Percentiles rank a stretch among this genome's conserved stretches.
Conservation (phyloP, 192 early-diverging fungal genomes). For the Podila epigama region DNA sequence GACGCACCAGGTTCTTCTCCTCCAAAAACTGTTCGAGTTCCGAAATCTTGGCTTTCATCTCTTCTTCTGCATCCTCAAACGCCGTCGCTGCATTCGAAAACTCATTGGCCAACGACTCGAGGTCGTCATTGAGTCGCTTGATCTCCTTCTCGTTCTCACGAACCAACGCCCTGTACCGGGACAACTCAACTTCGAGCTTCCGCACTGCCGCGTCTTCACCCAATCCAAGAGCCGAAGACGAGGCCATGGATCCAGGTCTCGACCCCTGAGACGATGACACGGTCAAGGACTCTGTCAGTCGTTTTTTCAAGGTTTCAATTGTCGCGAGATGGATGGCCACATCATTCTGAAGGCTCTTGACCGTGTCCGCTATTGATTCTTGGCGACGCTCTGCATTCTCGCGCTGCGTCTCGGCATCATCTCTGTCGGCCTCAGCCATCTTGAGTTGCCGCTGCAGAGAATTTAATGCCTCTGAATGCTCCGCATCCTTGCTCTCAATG, state of each 20-base stretch:
- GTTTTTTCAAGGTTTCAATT: slow-evolving; percentile 15
- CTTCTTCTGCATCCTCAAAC: slow-evolving; percentile 52
- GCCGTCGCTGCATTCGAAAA: slow-evolving; percentile 38
- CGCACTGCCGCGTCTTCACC: slow-evolving; percentile 24
- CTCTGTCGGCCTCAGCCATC: slow-evolving; percentile 31
- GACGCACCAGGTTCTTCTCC: slow-evolving; percentile 5
- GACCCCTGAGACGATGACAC: slow-evolving; percentile 10
- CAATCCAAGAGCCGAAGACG: background rate
- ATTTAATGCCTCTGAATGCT: slow-evolving; percentile 16
- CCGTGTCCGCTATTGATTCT: slow-evolving; percentile 21
- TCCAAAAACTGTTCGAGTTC: slow-evolving; percentile 38
- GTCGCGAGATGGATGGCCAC: slow-evolving; percentile 16
- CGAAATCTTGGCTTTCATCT: slow-evolving; percentile 43
- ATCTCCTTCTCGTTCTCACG: slow-evolving; percentile 47
- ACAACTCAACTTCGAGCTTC: slow-evolving; percentile 31
- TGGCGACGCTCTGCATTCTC: slow-evolving; percentile 29
- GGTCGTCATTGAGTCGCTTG: slow-evolving; percentile 42
- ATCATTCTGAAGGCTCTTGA: slow-evolving; percentile 19
- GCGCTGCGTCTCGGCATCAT: slow-evolving; percentile 34
- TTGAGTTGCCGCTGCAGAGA: slow-evolving; percentile 23
- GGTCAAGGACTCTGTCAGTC: slow-evolving; percentile 10
- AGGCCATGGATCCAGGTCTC: slow-evolving; percentile 16
- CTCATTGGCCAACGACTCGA: slow-evolving; percentile 48
- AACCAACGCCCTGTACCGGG: slow-evolving; percentile 30
- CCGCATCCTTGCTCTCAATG: slow-evolving; percentile 2